phyloP scores from a whole-genome alignment of 2,329 filamentous ascomycete genomes.

The Arthrocladium fulminans region DNA sequence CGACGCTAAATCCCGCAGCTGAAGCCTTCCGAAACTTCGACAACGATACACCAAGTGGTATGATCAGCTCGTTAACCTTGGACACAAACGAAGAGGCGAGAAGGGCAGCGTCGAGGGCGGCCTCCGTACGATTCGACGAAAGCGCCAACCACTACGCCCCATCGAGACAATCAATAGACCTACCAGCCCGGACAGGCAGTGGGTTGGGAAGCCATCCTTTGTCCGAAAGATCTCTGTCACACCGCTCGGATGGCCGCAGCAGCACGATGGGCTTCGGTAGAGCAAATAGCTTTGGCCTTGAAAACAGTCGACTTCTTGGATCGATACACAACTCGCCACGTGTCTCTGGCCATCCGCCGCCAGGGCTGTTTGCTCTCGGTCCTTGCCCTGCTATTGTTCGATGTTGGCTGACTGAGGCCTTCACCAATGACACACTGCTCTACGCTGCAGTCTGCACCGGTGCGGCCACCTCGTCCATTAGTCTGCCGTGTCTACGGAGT shows the following conservation, averaged over 20 bases:
- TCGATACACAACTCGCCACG: conserved; percentile 61
- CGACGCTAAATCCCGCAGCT: conserved; percentile 66
- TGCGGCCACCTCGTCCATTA: conserved; percentile 77
- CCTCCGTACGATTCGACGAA: conserved; percentile 96
- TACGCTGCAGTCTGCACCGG: conserved; percentile 91
- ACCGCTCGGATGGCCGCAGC: conserved; percentile 91
- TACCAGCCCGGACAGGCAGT: conserved; percentile 68
- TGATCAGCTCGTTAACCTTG: conserved; percentile 72
- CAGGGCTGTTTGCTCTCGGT: conserved; percentile 75
- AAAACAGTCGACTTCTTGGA: conserved; percentile 58
- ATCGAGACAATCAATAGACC: conserved; percentile 73
- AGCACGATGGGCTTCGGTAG: conserved; percentile 83
- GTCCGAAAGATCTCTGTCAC: conserved; percentile 84
- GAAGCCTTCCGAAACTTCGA: conserved; percentile 88
- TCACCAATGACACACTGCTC: conserved; percentile 77
- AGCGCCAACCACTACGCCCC: conserved; percentile 89
- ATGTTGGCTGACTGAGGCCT: conserved; percentile 87
- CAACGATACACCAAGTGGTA: conserved; percentile 66
- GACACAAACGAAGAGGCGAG: conserved; percentile 79
- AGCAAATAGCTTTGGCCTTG: conserved; percentile 79
- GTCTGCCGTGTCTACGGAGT: conserved; percentile 63
- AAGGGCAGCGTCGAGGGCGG: conserved; percentile 81
- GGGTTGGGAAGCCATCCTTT: conserved; percentile 69
- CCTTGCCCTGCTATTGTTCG: conserved; percentile 89
- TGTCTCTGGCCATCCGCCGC: conserved; percentile 58